Evolutionary conservation across 768 basidiomycete genomes (phyloP).

Genomic region (Amanita polypyramis): DNA sequence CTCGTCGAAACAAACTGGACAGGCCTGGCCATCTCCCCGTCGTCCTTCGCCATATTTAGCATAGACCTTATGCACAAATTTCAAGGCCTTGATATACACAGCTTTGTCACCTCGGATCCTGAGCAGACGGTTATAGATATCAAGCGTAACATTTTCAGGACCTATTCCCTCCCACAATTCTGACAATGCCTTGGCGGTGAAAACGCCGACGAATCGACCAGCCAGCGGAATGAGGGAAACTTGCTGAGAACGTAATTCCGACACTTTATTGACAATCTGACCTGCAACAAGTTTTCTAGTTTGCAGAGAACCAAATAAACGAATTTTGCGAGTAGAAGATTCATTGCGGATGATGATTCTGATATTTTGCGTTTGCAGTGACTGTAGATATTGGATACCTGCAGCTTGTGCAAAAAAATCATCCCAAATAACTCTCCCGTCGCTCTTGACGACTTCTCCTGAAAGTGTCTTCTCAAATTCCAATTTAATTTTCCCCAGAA

Average conservation of each 20-base stretch:
- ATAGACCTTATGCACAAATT: constrained; percentile 31
- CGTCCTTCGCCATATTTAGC: constrained; percentile 20
- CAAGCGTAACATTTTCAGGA: constrained; percentile 42
- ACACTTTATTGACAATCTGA: constrained; percentile 37
- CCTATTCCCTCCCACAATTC: constrained; percentile 42
- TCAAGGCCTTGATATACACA: constrained; percentile 19
- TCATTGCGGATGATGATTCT: constrained; percentile 36
- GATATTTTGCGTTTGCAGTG: constrained; percentile 27
- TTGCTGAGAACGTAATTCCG: constrained; percentile 30
- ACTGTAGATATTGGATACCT: constrained; percentile 34
- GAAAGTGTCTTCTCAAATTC: constrained; percentile 51
- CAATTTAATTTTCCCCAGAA: constrained; percentile 45
- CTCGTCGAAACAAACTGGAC: constrained; percentile 64
- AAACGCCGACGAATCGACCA: constrained; percentile 31
- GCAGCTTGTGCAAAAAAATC: constrained; percentile 37
- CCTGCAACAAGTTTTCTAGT: constrained; percentile 29
- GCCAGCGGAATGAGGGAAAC: constrained; percentile 36
- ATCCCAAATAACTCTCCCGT: constrained; percentile 55
- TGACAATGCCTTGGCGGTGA: constrained; percentile 35
- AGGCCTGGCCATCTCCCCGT: constrained; percentile 18
- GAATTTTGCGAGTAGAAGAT: constrained; percentile 29
- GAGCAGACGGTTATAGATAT: constrained; percentile 32
- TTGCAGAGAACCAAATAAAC: constrained; percentile 40
- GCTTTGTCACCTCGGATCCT: constrained; percentile 44
- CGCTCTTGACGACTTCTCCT: constrained; percentile 46